Evolutionary conservation across 192 early-diverging fungal genomes (phyloP).

Genomic region (Coemansia sp.): DNA sequence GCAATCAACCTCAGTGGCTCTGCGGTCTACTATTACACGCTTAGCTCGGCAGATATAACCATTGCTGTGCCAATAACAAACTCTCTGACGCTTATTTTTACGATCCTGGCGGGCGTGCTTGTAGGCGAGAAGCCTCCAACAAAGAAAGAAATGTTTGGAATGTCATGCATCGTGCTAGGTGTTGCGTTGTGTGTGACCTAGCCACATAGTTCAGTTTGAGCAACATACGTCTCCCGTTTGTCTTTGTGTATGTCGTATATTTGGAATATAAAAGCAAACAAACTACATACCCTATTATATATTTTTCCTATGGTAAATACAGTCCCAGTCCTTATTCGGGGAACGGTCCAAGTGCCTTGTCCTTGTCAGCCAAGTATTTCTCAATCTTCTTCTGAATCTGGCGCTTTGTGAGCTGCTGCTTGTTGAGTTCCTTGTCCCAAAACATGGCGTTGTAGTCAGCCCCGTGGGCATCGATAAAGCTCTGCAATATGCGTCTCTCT

Average conservation of each 20-base stretch:
- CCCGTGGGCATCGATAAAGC: slow-evolving; percentile 68
- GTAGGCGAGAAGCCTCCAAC: slow-evolving; percentile 77
- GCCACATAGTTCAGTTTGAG: not conserved
- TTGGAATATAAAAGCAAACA: not conserved
- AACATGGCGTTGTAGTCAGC: slow-evolving; percentile 77
- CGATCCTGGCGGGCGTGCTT: slow-evolving; percentile 71
- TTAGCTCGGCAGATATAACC: slow-evolving; percentile 80
- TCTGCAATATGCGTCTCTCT: slow-evolving; percentile 59
- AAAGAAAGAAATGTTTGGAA: slow-evolving; percentile 62
- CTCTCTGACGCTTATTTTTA: slow-evolving; percentile 86
- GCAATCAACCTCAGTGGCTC: slow-evolving; percentile 90
- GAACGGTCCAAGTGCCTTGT: slow-evolving; percentile 21
- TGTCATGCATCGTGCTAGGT: slow-evolving; percentile 67
- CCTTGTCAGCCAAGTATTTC: slow-evolving; percentile 46
- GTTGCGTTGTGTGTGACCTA: slow-evolving; percentile 65
- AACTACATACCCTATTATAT: too few relatives aligned
- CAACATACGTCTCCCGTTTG: not conserved
- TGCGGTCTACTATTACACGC: slow-evolving; percentile 88
- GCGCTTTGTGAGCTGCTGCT: slow-evolving; percentile 64
- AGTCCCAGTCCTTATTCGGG: not conserved
- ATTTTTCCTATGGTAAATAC: not conserved
- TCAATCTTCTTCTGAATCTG: slow-evolving; percentile 65
- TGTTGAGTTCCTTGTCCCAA: slow-evolving; percentile 71
- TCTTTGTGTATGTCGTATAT: not conserved
- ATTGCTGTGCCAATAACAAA: slow-evolving; percentile 91